Evolutionary conservation across 768 basidiomycete species (phyloP).

Genomic region (Chiua virens): DNA sequence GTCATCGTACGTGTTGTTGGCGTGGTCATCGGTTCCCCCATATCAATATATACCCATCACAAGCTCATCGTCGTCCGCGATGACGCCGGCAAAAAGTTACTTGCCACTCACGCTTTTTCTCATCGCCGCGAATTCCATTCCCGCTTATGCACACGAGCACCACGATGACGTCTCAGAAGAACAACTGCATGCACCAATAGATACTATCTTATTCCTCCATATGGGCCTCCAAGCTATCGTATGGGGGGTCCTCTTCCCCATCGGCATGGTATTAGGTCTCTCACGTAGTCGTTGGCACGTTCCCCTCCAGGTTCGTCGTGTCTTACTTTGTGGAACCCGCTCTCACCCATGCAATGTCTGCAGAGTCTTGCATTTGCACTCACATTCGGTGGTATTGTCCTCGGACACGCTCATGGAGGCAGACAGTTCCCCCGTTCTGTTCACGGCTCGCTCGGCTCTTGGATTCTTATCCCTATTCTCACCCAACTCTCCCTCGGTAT

Average conservation of each 20-base stretch:
- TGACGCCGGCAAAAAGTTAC: neutral
- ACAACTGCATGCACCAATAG: slow-evolving; percentile 62
- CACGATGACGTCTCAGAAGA: slow-evolving; percentile 64
- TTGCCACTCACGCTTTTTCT: slow-evolving; percentile 12
- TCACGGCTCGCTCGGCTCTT: slow-evolving; percentile 65
- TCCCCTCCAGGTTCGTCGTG: slow-evolving; percentile 61
- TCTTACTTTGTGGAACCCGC: neutral
- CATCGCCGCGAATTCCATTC: slow-evolving; percentile 2
- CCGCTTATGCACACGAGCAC: slow-evolving; percentile 52
- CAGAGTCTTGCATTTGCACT: slow-evolving; percentile 69
- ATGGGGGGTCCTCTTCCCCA: slow-evolving; percentile 87
- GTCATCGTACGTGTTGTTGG: neutral
- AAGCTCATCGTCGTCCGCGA: neutral
- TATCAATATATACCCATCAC: too few species aligned
- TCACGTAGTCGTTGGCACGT: slow-evolving; percentile 89
- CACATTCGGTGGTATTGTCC: slow-evolving; percentile 69
- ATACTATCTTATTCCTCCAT: slow-evolving; percentile 80
- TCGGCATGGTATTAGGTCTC: slow-evolving; percentile 77
- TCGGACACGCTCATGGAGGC: slow-evolving; percentile 87
- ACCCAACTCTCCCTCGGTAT: slow-evolving; percentile 73
- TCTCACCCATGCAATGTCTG: neutral
- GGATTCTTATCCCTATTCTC: slow-evolving; percentile 57
- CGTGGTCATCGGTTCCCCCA: neutral
- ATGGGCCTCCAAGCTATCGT: slow-evolving; percentile 73
- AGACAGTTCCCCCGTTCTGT: slow-evolving; percentile 71